phyloP scores from a whole-genome alignment of 1,284 basidiomycete species.

The Rhodotorula sp. region DNA sequence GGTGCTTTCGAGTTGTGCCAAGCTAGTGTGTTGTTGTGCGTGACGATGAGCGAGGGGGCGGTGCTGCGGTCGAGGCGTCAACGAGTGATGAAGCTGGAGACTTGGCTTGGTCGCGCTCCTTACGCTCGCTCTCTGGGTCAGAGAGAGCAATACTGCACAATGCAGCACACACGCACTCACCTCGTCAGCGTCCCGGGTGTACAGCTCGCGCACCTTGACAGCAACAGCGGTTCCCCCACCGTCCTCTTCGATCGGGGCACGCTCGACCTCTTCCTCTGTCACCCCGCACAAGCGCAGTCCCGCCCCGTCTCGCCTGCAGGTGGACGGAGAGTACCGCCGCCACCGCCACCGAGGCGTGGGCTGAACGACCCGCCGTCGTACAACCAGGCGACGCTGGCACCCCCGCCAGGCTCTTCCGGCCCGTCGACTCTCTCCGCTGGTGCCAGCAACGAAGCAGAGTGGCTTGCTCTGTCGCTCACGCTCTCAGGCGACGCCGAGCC shows the following conservation, averaged over 20 bases:
- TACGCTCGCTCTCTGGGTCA: neutral
- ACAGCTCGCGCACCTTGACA: slow-evolving; percentile 4
- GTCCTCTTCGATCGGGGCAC: neutral
- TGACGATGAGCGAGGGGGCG: neutral
- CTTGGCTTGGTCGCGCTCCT: neutral
- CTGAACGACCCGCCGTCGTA: neutral
- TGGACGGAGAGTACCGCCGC: neutral
- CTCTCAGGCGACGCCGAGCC: slow-evolving; percentile 3
- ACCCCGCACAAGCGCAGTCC: neutral
- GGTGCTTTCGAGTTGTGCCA: neutral
- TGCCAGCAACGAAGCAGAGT: neutral
- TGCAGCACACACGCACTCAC: neutral
- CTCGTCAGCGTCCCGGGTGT: neutral
- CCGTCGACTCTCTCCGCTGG: neutral
- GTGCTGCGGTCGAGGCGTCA: neutral
- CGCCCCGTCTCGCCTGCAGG: neutral
- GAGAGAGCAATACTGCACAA: neutral
- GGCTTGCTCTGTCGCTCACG: slow-evolving; percentile 7
- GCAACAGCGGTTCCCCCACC: neutral
- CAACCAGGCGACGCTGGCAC: too few relatives aligned
- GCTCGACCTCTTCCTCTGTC: slow-evolving; percentile 1
- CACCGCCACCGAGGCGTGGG: slow-evolving; percentile 6
- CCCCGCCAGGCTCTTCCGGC: slow-evolving; percentile 1
- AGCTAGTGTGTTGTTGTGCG: neutral
- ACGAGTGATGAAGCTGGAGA: neutral